These are phyloP conservation scores for Colletotrichum zoysiae DNA, from an alignment of 2,329 filamentous ascomycete species.

Conservation along the genomic window DNA sequence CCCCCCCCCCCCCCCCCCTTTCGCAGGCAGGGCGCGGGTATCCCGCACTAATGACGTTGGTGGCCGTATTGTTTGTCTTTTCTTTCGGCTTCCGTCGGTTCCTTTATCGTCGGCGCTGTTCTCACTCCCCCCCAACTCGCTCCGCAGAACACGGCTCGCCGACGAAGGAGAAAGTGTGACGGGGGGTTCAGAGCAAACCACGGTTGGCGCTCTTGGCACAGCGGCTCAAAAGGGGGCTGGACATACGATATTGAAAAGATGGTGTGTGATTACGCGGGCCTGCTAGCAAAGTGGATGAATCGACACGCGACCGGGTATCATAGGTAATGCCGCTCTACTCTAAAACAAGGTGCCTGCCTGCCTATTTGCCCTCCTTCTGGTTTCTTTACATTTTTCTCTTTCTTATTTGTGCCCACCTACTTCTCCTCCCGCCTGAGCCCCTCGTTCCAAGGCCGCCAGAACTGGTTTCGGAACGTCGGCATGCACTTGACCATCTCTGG, in stretches of 20 bases:
- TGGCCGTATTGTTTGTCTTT: not conserved
- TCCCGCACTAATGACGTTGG: not conserved
- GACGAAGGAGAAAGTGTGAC: not conserved
- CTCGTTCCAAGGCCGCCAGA: constrained; percentile 59
- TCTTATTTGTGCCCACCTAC: not conserved
- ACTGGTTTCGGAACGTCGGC: constrained; percentile 56
- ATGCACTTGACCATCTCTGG: constrained; percentile 64
- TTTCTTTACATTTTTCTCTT: not conserved
- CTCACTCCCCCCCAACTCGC: not conserved
- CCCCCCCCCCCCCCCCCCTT: no score
- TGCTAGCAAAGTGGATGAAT: not conserved
- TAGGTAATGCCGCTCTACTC: constrained; percentile 16
- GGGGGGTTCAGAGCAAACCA: not conserved
- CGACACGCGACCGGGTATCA: constrained; percentile 18
- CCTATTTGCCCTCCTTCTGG: not conserved
- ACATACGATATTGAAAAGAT: not conserved
- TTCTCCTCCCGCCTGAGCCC: constrained; percentile 11
- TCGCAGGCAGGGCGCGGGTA: not conserved
- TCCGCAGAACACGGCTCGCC: not conserved
- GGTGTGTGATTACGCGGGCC: not conserved
- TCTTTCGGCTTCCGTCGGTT: not conserved
- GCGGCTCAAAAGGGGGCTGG: not conserved
- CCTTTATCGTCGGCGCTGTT: not conserved
- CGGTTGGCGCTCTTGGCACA: not conserved
- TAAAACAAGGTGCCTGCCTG: constrained; percentile 6